These are phyloP conservation scores for Candida bentonensis DNA, from an alignment of 805 yeast species.

Conservation along the genomic window DNA sequence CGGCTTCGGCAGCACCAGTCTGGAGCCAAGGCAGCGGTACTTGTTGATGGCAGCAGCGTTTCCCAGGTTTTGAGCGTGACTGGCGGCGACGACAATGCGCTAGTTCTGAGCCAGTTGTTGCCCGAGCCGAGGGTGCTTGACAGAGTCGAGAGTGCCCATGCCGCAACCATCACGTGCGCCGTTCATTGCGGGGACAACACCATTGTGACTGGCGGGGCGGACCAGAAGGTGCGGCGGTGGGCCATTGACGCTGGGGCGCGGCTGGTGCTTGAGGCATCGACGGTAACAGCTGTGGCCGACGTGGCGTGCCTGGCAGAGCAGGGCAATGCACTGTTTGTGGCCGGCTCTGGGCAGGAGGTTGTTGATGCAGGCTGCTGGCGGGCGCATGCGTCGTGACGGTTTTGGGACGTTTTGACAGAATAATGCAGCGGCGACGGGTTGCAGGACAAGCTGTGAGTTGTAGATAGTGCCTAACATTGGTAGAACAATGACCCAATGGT, in stretches of 20 bases:
- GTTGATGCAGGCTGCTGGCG: too few relatives aligned
- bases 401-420: too few relatives aligned
- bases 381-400: too few relatives aligned
- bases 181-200: slow-evolving; percentile 23
- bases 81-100: slow-evolving; percentile 90
- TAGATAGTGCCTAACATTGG: too few relatives aligned
- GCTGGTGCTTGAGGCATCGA: slow-evolving; percentile 25
- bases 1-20: slow-evolving; percentile 53
- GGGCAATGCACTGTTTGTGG: slow-evolving; percentile 4
- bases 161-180: slow-evolving; percentile 67
- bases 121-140: slow-evolving; percentile 17
- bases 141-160: slow-evolving; percentile 45
- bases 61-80: slow-evolving; percentile 41
- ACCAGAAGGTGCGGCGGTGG: slow-evolving; percentile 69
- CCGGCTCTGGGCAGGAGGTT: slow-evolving; percentile 11
- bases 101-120: slow-evolving; percentile 29
- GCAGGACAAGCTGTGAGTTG: too few relatives aligned
- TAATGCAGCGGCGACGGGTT: too few relatives aligned
- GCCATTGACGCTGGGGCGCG: slow-evolving; percentile 15
- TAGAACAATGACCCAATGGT: too few relatives aligned
- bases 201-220: slow-evolving; percentile 59
- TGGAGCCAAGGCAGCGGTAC: slow-evolving; percentile 54
- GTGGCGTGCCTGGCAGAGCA: slow-evolving; percentile 52
- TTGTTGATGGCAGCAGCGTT: slow-evolving; percentile 9
- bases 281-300: slow-evolving; percentile 77